A percentile compares a stretch with the other conserved stretches of the same genome.
phyloP scores from a whole-genome alignment of 805 yeast genomes.

The Barnettozyma californica region DNA sequence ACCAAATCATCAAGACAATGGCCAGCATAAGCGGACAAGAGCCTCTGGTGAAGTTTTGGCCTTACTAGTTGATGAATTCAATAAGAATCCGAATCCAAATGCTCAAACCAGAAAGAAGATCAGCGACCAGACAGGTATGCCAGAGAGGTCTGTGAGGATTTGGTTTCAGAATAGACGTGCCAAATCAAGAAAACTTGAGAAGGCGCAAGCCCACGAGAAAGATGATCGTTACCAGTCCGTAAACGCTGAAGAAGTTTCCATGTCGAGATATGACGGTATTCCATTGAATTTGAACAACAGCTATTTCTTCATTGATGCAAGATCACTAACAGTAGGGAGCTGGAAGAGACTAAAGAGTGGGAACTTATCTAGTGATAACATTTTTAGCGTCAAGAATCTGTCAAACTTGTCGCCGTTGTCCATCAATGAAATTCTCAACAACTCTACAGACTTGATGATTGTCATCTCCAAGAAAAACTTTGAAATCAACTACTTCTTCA shows the following conservation, averaged over 20 bases:
- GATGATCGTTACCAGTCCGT: conserved; percentile 14
- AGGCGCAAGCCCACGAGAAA: conserved; percentile 30
- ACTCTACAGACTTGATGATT: conserved; percentile 64
- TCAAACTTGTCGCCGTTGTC: conserved; percentile 65
- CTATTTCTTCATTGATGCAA: conserved; percentile 63
- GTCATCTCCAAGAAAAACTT: conserved; percentile 62
- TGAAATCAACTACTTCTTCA: conserved; percentile 74
- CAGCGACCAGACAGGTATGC: conserved; percentile 69
- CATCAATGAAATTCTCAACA: conserved; percentile 55
- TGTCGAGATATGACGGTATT: conserved; percentile 33
- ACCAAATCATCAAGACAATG: background rate
- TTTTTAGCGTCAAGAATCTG: conserved; percentile 37
- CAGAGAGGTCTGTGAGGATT: conserved; percentile 83
- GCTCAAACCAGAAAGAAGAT: conserved; percentile 66
- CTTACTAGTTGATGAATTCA: conserved; percentile 62
- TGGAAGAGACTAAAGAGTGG: conserved; percentile 81
- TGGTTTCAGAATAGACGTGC: conserved; percentile 93
- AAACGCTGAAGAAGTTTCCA: conserved; percentile 6
- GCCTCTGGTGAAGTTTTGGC: conserved; percentile 80
- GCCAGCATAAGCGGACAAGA: conserved; percentile 48
- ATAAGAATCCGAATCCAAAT: conserved; percentile 67
- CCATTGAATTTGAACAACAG: conserved; percentile 59
- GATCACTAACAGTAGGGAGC: conserved; percentile 66
- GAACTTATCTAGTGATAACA: conserved; percentile 32
- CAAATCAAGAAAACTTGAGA: conserved; percentile 62